A percentile compares a stretch with the other conserved stretches of the same genome.
These are phyloP conservation scores for Aureobasidium sp. DNA, from an alignment of 2,329 filamentous ascomycete species.

Conservation along the genomic window DNA sequence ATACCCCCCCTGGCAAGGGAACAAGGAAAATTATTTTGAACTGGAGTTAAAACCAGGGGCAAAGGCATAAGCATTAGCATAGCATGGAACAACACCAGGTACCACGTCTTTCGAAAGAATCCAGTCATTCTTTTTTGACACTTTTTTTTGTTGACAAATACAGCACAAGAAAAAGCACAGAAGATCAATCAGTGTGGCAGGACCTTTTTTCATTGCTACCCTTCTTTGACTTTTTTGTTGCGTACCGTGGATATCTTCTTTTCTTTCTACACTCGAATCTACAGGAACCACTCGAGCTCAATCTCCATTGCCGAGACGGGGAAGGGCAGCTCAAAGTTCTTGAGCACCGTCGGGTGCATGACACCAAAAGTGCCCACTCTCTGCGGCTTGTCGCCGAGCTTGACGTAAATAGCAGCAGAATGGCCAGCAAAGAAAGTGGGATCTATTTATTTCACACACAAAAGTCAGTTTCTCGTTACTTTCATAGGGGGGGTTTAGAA, in stretches of 20 bases:
- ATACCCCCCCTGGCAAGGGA: not conserved
- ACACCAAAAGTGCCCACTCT: slow-evolving; percentile 89
- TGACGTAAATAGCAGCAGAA: slow-evolving; percentile 75
- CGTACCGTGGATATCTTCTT: not conserved
- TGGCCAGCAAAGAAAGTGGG: slow-evolving; percentile 88
- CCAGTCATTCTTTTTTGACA: not conserved
- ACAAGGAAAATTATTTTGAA: not conserved
- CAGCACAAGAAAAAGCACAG: not conserved
- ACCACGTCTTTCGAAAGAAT: not conserved
- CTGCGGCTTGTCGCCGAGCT: slow-evolving; percentile 61
- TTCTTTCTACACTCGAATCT: not conserved
- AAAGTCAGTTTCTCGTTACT: slow-evolving; percentile 11
- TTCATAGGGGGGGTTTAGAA: no score
- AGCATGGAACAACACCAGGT: not conserved
- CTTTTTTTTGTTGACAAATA: no score
- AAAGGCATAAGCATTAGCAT: not conserved
- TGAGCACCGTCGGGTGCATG: slow-evolving; percentile 83
- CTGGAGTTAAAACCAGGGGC: not conserved
- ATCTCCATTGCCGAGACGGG: slow-evolving; percentile 66
- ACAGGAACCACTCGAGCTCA: slow-evolving; percentile 15
- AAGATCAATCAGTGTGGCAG: not conserved
- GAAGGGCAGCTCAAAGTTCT: slow-evolving; percentile 89
- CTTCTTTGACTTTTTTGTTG: not conserved
- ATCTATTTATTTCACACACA: slow-evolving; percentile 39
- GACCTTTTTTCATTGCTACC: not conserved